Evolutionary conservation across 768 basidiomycete species (phyloP).

Genomic region (Tylopilus rubrobrunneus): DNA sequence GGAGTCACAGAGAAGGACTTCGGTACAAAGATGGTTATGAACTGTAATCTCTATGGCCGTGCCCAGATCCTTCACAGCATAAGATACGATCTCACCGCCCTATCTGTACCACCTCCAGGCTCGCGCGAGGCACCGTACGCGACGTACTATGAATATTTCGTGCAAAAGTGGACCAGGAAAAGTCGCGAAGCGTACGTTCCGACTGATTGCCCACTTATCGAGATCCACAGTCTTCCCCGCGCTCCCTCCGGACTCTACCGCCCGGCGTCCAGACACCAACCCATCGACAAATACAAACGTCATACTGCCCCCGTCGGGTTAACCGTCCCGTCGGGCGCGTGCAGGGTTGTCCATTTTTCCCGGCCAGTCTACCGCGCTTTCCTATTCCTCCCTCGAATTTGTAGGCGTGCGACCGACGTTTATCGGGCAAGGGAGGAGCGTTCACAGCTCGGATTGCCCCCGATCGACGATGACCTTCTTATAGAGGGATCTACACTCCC

Average conservation of each 20-base stretch:
- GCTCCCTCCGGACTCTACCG: conserved; percentile 39
- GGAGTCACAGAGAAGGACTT: conserved; percentile 46
- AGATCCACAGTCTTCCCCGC: conserved; percentile 44
- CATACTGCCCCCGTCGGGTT: conserved; percentile 27
- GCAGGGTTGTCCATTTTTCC: conserved; percentile 54
- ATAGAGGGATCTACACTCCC: conserved; percentile 79
- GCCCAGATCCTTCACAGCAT: conserved; percentile 53
- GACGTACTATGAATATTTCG: conserved; percentile 61
- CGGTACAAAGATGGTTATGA: conserved; percentile 51
- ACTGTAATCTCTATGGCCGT: conserved; percentile 52
- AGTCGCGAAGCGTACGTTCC: conserved; percentile 44
- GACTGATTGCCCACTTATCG: conserved; percentile 57
- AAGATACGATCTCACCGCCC: conserved; percentile 62
- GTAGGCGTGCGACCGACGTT: conserved; percentile 59
- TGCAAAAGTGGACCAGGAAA: conserved; percentile 51
- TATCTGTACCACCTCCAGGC: conserved; percentile 51
- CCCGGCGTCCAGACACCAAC: conserved; percentile 21
- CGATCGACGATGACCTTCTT: conserved; percentile 53
- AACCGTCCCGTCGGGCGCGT: conserved; percentile 43
- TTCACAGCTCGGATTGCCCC: conserved; percentile 55
- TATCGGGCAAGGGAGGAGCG: conserved; percentile 57
- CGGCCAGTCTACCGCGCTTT: conserved; percentile 48
- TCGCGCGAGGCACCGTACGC: conserved; percentile 44
- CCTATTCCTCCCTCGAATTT: conserved; percentile 59
- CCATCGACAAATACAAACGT: conserved; percentile 25